Evolutionary conservation across 2,329 filamentous ascomycete genomes (phyloP), one percentile per base, ranked within the genome.

Genomic region (Aspergillus brunneoviolaceus): DNA sequence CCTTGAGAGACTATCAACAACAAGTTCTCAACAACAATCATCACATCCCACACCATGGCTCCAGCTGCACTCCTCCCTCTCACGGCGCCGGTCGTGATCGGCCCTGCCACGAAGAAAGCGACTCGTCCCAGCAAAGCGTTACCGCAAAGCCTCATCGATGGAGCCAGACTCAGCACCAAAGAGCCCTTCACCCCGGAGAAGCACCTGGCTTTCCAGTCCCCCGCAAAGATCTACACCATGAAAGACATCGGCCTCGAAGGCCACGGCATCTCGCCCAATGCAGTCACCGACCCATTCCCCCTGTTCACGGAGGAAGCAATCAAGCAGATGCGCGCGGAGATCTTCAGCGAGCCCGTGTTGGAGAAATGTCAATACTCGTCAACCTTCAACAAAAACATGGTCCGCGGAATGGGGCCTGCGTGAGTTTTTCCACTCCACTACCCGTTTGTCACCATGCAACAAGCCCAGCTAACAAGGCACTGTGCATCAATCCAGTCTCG

Each of bases 271-370:
- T 89, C 87, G 1, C 81, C 81, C 1, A 77, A 84, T 51, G 87
- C 86, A 3, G 85, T 86, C 50, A 85, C 85, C 0, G 81, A 87
- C 57, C 85, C 86, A 0, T 89, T 89, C 70, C 78, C 78, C 1
- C 80, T 89, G 19, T 89, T 89, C 71, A 84, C 82, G 5, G 67
- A 80, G 23, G 84, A 87, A 53, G 85, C 86, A 1, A 80, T 89
- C 49, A 72, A 81, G 67, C 79, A 83, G 57, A 88, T 89, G 79
- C 79, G 87, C 60, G 74, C 74, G 1, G 86, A 89, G 70, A 80
- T 88, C 27, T 78, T 87, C 47, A 81, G 81, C 53, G 75, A 82
- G 0, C 77, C 81, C 12, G 84, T 87, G 4, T 76, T 82, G 51
- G 73, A 81, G 5, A 82, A 85, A 49, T 87, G 81, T 71, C 80